phyloP scores from a whole-genome alignment of 805 yeast genomes.

The Yueomyces sp. region DNA sequence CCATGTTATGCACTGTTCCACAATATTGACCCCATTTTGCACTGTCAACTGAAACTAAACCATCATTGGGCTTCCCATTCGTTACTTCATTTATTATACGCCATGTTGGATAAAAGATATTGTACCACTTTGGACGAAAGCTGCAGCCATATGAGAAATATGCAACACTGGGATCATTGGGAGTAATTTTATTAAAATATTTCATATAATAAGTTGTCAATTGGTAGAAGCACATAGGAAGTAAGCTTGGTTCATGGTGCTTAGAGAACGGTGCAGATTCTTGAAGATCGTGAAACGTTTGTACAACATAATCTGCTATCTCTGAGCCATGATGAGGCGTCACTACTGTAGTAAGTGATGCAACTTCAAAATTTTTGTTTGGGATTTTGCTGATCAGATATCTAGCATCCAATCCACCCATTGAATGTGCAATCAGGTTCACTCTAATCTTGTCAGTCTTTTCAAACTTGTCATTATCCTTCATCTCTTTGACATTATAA shows the following conservation, averaged over 20 bases:
- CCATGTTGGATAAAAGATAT: conserved; percentile 54
- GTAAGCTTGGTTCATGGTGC: background rate
- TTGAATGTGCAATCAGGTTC: conserved; percentile 76
- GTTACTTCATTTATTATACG: conserved; percentile 34
- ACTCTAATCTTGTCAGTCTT: conserved; percentile 30
- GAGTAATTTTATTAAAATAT: conserved; percentile 38
- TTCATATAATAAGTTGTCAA: conserved; percentile 43
- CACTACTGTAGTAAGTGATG: conserved; percentile 68
- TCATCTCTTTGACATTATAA: conserved; percentile 5
- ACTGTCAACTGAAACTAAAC: conserved; percentile 67
- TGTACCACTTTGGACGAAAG: conserved; percentile 48
- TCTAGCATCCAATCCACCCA: conserved; percentile 88
- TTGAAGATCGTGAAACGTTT: conserved; percentile 16
- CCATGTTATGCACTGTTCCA: conserved; percentile 68
- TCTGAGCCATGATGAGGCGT: conserved; percentile 86
- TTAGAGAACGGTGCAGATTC: conserved; percentile 5
- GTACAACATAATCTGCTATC: conserved; percentile 56
- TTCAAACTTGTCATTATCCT: conserved; percentile 4
- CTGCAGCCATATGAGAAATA: conserved; percentile 80
- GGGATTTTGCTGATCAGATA: conserved; percentile 50
- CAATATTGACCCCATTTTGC: conserved; percentile 74
- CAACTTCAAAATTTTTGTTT: conserved; percentile 38
- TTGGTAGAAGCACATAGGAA: conserved; percentile 43
- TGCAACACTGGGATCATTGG: conserved; percentile 45
- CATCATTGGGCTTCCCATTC: conserved; percentile 56